phyloP scores from a whole-genome alignment of 2,329 filamentous ascomycete genomes.

The Aspergillus fructus region DNA sequence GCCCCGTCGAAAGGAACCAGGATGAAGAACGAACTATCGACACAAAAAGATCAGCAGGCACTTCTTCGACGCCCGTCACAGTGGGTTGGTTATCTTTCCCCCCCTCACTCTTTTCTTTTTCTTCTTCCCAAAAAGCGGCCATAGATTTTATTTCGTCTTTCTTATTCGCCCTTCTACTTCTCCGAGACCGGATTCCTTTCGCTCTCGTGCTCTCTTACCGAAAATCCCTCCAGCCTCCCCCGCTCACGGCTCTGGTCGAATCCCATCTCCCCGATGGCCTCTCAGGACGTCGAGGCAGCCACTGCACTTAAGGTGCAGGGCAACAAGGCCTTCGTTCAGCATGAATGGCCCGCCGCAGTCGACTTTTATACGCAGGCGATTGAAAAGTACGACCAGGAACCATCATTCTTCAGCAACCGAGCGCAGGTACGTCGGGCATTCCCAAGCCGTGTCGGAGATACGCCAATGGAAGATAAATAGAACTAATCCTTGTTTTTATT shows the following conservation, averaged over 20 bases:
- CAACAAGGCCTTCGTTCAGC: constrained; percentile 85
- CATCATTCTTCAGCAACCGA: constrained; percentile 90
- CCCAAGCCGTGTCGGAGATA: not conserved
- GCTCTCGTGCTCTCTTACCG: constrained; percentile 15
- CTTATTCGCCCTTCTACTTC: not conserved
- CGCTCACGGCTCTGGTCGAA: not conserved
- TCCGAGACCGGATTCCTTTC: not conserved
- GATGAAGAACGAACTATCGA: not conserved
- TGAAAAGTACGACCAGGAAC: constrained; percentile 75
- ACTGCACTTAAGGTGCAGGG: constrained; percentile 86
- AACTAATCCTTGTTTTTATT: constrained; percentile 17
- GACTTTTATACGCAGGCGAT: constrained; percentile 87
- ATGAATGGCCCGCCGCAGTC: constrained; percentile 82
- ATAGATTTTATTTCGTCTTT: not conserved
- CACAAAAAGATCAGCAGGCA: not conserved
- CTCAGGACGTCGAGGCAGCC: constrained; percentile 62
- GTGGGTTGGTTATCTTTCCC: not conserved
- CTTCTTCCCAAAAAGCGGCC: not conserved
- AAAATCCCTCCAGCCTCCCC: constrained; percentile 22
- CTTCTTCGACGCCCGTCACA: not conserved
- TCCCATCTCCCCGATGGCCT: constrained; percentile 34
- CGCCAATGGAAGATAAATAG: not conserved
- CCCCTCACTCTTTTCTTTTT: not conserved
- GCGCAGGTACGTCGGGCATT: constrained; percentile 69
- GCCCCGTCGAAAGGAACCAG: constrained; percentile 5